Base-by-base conservation (phyloP, 257 asterid genomes). In the Lithospermum erythrorhizon region DNA sequence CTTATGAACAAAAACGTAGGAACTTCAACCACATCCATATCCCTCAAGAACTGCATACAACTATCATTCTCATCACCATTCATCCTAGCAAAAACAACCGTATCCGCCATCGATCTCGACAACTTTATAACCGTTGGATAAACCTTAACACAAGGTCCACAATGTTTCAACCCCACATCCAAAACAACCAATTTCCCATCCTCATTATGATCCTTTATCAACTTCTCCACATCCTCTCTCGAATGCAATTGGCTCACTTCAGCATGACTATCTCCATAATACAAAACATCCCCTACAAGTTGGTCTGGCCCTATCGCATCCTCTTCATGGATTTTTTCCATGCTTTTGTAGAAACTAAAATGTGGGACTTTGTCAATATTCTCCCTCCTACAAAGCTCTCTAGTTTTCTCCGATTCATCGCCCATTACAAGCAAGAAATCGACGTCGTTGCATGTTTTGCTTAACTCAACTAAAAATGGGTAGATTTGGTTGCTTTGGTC, bases 131-230 rank as follows among this genome's bases (percentile, higher is more conserved):
- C 98, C 66, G 93, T 82, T 22, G 96, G 98, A 59, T 91, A 91
- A 0, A 91, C 96, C 79, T 91, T 91, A 0, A 91, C 98, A 63
- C 98, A 91, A 0, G 98, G 98, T 61, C 98, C 98, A 30, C 98
- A 91, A 75, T 91, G 90, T 72, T 91, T 91, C 70, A 91, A 75
- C 16, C 98, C 98, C 17, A 91, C 98, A 30, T 91, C 98, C 6
- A 91, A 68, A 20, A 91, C 98, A 24, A 91, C 52, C 63, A 91
- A 25, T 61, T 84, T 88, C 3, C 67, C 53, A 45, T 81, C 93
- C 0, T n/a, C 23, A 29, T 79, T 83, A 67, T 91, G 90, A 0
- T 78, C 84, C 2, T 20, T 69, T 52, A 91, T 91, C 67, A 91
- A 53, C 10, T 65, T 74, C 78, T 91, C 93, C 15, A 88, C 98